phyloP scores from a whole-genome alignment of 2,329 filamentous ascomycete species.

The Nectriaceae sp. region DNA sequence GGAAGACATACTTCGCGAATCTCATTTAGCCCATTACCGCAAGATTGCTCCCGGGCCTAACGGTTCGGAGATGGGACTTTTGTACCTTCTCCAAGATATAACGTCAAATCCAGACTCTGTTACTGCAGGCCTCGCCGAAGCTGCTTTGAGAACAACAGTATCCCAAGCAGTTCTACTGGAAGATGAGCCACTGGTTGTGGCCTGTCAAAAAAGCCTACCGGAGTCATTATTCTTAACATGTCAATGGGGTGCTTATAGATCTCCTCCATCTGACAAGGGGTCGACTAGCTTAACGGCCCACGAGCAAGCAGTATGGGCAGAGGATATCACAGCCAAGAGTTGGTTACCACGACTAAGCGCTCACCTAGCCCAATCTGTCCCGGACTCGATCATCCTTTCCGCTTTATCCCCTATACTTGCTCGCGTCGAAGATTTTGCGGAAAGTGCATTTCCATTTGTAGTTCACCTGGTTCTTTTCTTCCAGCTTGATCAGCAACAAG shows the following conservation, averaged over 20 bases:
- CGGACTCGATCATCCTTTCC: constrained; percentile 67
- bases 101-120: constrained; percentile 58
- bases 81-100: constrained; percentile 63
- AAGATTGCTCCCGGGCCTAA: constrained; percentile 48
- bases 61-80: constrained; percentile 63
- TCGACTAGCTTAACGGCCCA: constrained; percentile 7
- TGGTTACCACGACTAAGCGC: constrained; percentile 68
- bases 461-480: constrained; percentile 77
- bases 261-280: constrained; percentile 54
- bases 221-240: constrained; percentile 56
- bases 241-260: constrained; percentile 57
- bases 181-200: constrained; percentile 49
- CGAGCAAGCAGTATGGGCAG: constrained; percentile 32
- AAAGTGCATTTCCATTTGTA: constrained; percentile 77
- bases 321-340: constrained; percentile 42
- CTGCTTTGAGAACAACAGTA: constrained; percentile 57
- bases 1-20: constrained; percentile 61
- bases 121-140: constrained; percentile 62
- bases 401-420: constrained; percentile 67
- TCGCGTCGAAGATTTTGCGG: constrained; percentile 68
- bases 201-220: constrained; percentile 54
- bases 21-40: constrained; percentile 52
- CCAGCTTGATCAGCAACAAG: constrained; percentile 63
- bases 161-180: constrained; percentile 52
- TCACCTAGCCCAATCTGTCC: constrained; percentile 59